Conservation (phyloP, 768 basidiomycete species). For the Rossbeevera mucosa region DNA sequence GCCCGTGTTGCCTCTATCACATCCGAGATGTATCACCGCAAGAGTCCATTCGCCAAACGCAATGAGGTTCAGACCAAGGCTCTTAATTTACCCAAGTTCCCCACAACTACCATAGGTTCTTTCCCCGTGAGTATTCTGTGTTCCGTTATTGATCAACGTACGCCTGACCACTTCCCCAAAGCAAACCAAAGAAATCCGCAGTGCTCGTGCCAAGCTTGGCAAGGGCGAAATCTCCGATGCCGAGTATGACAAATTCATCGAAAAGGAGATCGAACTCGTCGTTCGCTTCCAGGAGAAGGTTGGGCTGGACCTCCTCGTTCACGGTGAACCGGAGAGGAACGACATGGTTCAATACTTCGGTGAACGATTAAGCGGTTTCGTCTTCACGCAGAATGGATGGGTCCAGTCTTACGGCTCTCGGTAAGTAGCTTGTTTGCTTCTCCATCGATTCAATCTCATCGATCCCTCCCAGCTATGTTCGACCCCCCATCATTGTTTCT, state of each 20-base stretch:
- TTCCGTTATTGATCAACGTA: not conserved
- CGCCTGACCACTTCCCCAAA: conserved; percentile 27
- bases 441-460: conserved; percentile 8
- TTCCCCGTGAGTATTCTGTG: conserved; percentile 66
- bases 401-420: conserved; percentile 99
- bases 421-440: conserved; percentile 36
- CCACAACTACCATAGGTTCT: conserved; percentile 96
- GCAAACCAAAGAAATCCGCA: conserved; percentile 99
- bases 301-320: conserved; percentile 94
- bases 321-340: conserved; percentile 98
- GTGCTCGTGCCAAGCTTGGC: conserved; percentile 89
- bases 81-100: conserved; percentile 92
- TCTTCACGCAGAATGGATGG: conserved; percentile 98
- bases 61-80: conserved; percentile 85
- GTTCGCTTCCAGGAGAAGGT: conserved; percentile 97
- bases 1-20: conserved; percentile 93
- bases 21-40: conserved; percentile 77
- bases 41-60: conserved; percentile 83
- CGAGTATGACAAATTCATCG: conserved; percentile 96
- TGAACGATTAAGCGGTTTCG: conserved; percentile 90
- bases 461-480: conserved; percentile 66
- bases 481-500: conserved; percentile 96
- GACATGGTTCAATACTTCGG: conserved; percentile 99
- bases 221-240: conserved; percentile 84
- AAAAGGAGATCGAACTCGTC: conserved; percentile 91